Percentiles rank a stretch among this genome's conserved stretches.
Conservation (phyloP, 2,329 filamentous ascomycete genomes). For the Microdochium bolleyi region DNA sequence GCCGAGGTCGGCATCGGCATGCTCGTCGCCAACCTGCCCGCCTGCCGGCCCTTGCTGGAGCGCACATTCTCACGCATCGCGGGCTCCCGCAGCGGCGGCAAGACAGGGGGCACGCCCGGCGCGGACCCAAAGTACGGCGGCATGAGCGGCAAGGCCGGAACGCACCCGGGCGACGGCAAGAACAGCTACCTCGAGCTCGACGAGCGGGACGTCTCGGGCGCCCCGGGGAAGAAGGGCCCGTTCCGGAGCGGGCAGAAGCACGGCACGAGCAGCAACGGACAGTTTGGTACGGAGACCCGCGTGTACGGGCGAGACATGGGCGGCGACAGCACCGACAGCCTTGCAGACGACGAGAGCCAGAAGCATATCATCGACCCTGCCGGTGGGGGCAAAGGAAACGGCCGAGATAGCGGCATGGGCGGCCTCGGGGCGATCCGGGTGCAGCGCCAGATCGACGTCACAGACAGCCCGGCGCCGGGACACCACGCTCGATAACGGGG, state of each 20-base stretch:
- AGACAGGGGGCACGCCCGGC: neutral
- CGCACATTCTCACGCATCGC: neutral
- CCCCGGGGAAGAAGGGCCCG: neutral
- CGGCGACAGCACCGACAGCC: neutral
- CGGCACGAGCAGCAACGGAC: neutral
- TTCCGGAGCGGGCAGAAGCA: neutral
- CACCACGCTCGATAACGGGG: neutral
- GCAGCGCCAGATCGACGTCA: neutral
- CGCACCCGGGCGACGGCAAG: neutral
- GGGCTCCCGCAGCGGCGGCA: neutral
- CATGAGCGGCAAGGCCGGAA: too few species aligned
- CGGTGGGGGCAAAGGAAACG: neutral
- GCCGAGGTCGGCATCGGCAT: neutral
- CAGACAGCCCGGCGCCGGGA: neutral
- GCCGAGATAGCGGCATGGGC: neutral
- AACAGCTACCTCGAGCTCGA: neutral
- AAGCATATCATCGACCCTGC: neutral
- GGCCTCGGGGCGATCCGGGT: neutral
- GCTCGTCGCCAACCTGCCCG: conserved; percentile 1
- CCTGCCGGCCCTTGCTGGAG: neutral
- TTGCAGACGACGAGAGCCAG: neutral
- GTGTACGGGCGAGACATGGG: neutral
- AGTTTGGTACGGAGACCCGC: neutral
- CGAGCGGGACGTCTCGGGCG: neutral
- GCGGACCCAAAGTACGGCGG: too few species aligned